These are phyloP conservation scores for Eudorina sp. DNA, from an alignment of 139 green algal species.

Conservation along the genomic window DNA sequence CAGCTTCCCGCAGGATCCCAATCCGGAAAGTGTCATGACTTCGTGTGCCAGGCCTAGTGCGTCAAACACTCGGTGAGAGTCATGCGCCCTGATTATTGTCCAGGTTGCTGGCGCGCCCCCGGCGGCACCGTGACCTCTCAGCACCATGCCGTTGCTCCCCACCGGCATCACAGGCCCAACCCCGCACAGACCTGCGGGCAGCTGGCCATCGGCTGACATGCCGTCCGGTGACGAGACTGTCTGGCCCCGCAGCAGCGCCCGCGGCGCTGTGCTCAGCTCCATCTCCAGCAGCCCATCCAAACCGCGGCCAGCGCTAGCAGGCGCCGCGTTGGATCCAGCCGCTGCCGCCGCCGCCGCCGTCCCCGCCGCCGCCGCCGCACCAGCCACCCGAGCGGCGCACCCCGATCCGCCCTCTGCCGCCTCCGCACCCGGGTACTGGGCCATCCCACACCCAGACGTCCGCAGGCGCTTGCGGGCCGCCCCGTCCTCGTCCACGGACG, in stretches of 20 bases:
- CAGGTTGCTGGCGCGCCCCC: no score
- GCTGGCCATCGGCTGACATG: no score
- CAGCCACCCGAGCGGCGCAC: neutral
- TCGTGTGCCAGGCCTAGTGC: no score
- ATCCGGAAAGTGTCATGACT: no score
- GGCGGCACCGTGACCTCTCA: no score
- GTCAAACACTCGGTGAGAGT: no score
- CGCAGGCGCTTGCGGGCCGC: constrained; percentile 13
- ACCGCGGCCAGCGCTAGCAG: neutral
- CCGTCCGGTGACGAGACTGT: neutral
- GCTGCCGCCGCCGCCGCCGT: neutral
- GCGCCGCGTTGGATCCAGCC: neutral
- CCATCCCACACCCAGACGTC: neutral
- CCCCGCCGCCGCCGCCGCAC: neutral
- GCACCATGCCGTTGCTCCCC: no score
- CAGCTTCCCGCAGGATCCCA: no score
- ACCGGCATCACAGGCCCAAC: no score
- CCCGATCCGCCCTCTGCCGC: neutral
- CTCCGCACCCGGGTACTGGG: neutral
- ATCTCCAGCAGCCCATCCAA: neutral
- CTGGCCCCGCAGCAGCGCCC: constrained; percentile 20
- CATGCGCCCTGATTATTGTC: no score
- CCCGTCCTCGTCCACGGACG: neutral
- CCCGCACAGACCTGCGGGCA: no score
- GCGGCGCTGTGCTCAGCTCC: constrained; percentile 36